Conservation (phyloP, 352 stramenopile species). For the Pythium apleroticum region DNA sequence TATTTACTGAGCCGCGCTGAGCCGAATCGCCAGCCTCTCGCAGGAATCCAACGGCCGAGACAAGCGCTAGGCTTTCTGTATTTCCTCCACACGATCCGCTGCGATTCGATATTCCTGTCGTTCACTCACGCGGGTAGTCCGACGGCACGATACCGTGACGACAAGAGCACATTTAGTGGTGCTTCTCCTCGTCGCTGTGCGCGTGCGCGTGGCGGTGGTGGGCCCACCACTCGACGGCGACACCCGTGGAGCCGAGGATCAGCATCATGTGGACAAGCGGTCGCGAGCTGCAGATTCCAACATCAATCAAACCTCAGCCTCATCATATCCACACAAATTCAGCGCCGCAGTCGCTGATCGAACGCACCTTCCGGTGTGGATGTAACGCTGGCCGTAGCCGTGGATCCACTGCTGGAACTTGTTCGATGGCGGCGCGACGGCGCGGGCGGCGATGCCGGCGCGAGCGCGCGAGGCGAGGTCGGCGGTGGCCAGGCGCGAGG, state of each 20-base stretch:
- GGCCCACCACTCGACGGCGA: constrained; percentile 59
- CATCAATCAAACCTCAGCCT: constrained; percentile 4
- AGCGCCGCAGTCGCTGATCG: background rate
- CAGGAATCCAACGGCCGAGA: background rate
- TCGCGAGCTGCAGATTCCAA: constrained; percentile 40
- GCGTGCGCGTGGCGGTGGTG: constrained; percentile 66
- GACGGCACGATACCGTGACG: background rate
- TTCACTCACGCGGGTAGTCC: background rate
- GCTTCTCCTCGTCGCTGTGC: constrained; percentile 47
- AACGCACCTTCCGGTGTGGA: constrained; percentile 63
- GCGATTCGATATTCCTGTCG: background rate
- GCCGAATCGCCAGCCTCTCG: background rate
- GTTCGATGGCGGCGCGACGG: constrained; percentile 48
- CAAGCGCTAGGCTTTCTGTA: background rate
- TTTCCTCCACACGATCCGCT: background rate
- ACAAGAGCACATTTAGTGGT: constrained; percentile 44
- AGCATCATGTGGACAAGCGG: constrained; percentile 79
- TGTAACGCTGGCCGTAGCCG: constrained; percentile 71
- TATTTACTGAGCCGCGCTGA: background rate
- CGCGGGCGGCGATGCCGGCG: constrained; percentile 59
- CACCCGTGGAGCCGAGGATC: constrained; percentile 53
- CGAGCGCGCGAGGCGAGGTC: constrained; percentile 65
- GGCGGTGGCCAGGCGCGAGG: constrained; percentile 56
- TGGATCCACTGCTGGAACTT: constrained; percentile 71
- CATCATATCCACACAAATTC: background rate